Evolutionary conservation across 495 filamentous ascomycete species (phyloP).

Genomic region (Annulohypoxylon nitens): DNA sequence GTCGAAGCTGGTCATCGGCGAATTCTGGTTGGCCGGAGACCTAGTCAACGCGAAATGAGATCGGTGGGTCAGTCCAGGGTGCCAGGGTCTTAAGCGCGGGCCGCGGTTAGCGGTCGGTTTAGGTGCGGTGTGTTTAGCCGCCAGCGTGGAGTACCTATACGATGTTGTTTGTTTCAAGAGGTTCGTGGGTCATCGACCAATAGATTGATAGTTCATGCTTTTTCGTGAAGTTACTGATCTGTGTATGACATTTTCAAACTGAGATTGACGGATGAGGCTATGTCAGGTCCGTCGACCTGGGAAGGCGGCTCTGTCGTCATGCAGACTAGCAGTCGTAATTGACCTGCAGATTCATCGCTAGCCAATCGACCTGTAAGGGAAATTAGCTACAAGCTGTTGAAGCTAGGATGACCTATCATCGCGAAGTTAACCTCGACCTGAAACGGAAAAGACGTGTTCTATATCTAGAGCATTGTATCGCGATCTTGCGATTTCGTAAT

Average conservation of each 20-base stretch:
- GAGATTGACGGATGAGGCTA: constrained; percentile 47
- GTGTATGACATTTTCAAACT: constrained; percentile 6
- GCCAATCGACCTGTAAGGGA: constrained; percentile 43
- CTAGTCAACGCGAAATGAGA: constrained; percentile 45
- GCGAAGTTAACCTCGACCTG: constrained; percentile 32
- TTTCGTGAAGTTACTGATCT: constrained; percentile 11
- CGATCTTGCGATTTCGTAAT: constrained; percentile 1
- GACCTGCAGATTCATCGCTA: constrained; percentile 21
- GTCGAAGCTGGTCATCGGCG: constrained; percentile 21
- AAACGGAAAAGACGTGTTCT: constrained; percentile 29
- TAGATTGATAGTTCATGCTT: constrained; percentile 1
- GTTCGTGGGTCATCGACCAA: constrained; percentile 12
- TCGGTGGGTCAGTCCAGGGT: constrained; percentile 38
- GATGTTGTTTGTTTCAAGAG: constrained; percentile 29
- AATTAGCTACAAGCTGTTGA: constrained; percentile 18
- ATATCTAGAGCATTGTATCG: neutral
- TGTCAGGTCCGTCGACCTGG: constrained; percentile 10
- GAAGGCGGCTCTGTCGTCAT: constrained; percentile 30
- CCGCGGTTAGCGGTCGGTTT: constrained; percentile 35
- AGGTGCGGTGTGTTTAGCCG: constrained; percentile 28
- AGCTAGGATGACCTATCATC: constrained; percentile 17
- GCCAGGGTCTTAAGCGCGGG: constrained; percentile 48
- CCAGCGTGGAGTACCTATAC: constrained; percentile 27
- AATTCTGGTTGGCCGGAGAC: constrained; percentile 46
- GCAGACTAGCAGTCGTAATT: constrained; percentile 2